phyloP scores from a whole-genome alignment of 345 rosid genomes.

The sweet orange (Citrus sinensis) region DVS_A1.0 CM039164.1:18495501-18496000 shows the following conservation, averaged over 20 bases:
- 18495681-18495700: slow-evolving; percentile 38
- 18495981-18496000: background rate
- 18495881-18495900: slow-evolving; percentile 27
- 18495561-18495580: background rate
- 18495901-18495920: slow-evolving; percentile 21
- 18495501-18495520: slow-evolving; percentile 41
- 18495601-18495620: background rate
- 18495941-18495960: background rate
- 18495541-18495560: background rate
- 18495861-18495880: slow-evolving; percentile 15
- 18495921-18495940: slow-evolving; percentile 15
- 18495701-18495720: slow-evolving; percentile 41
- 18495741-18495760: slow-evolving; percentile 26
- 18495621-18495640: background rate
- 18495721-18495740: slow-evolving; percentile 35
- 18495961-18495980: background rate
- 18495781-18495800: slow-evolving; percentile 37
- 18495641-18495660: background rate
- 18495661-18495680: slow-evolving; percentile 27
- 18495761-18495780: slow-evolving; percentile 37
- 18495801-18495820: slow-evolving; percentile 41
- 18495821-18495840: slow-evolving; percentile 40
- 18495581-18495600: background rate
- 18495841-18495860: slow-evolving; percentile 40
- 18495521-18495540: background rate